Percentiles rank a stretch among this genome's conserved stretches.
Evolutionary conservation across 139 green algal species (phyloP).

Genomic region (Tetraselmis chui): DNA sequence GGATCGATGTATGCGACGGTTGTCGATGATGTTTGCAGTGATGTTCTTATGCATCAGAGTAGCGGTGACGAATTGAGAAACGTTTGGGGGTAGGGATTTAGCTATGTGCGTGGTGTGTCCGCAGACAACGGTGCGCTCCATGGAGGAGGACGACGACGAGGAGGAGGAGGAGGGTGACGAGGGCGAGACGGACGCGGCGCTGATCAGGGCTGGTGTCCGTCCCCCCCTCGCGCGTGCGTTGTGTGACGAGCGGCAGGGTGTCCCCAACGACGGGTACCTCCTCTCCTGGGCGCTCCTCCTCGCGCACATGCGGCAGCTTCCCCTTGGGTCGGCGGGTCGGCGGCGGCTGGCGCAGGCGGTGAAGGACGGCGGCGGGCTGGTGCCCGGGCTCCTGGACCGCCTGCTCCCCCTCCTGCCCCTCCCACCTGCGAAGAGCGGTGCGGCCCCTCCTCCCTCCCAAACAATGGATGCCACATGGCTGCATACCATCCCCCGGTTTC

Average conservation of each 20-base stretch:
- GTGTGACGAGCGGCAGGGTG: neutral
- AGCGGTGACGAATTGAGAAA: too few species aligned
- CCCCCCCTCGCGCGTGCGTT: neutral
- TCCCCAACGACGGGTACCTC: neutral
- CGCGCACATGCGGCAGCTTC: neutral
- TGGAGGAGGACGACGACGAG: neutral
- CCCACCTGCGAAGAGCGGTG: neutral
- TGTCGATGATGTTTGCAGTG: too few species aligned
- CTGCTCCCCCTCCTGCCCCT: neutral
- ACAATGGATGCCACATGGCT: too few species aligned
- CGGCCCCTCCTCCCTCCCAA: too few species aligned
- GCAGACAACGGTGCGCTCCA: too few species aligned
- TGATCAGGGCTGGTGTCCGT: neutral
- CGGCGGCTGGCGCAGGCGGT: neutral
- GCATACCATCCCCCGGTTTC: too few species aligned
- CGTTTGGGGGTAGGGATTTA: too few species aligned
- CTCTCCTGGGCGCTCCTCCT: neutral
- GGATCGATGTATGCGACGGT: too few species aligned
- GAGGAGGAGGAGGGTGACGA: neutral
- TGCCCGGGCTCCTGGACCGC: neutral
- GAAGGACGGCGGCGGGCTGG: neutral
- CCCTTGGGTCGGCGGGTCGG: neutral
- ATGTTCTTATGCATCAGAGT: too few species aligned
- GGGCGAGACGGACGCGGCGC: neutral
- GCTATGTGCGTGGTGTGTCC: too few species aligned